A percentile compares a stretch with the other conserved stretches of the same genome.
Evolutionary conservation across 129 eudicot genomes (phyloP).

Genomic region (Lactuca sativa): DNA sequence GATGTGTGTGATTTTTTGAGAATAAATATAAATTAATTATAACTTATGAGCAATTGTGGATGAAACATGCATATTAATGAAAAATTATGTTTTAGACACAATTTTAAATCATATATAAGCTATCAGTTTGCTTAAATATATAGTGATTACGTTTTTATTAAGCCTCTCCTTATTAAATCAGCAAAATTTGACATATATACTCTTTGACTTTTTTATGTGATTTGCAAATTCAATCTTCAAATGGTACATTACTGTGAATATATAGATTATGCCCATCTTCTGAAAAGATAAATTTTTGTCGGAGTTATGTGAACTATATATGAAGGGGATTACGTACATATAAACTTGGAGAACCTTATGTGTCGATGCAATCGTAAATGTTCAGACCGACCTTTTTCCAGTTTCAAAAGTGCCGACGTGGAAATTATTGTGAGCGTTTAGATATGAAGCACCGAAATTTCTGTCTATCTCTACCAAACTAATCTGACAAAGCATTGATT

Average conservation of each 20-base stretch:
- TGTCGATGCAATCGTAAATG: background rate
- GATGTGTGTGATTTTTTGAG: background rate
- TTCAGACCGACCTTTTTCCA: background rate
- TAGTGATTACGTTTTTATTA: background rate
- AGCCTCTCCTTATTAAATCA: too few species aligned
- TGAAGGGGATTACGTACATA: too few species aligned
- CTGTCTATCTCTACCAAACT: constrained; percentile 15
- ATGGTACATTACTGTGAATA: background rate
- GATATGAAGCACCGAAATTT: constrained; percentile 20
- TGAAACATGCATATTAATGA: background rate
- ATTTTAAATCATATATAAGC: too few species aligned
- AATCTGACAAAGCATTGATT: constrained; percentile 25
- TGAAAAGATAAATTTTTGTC: too few species aligned
- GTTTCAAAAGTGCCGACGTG: constrained; percentile 5
- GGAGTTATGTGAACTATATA: background rate
- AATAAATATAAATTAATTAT: too few species aligned
- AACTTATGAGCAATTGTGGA: too few species aligned
- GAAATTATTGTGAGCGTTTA: constrained; percentile 6
- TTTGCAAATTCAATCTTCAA: background rate
- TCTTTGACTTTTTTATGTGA: too few species aligned
- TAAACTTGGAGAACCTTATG: background rate
- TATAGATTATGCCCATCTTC: background rate
- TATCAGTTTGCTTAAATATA: too few species aligned
- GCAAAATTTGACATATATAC: too few species aligned
- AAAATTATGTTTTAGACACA: background rate